Conservation (phyloP, 495 filamentous ascomycete genomes). For the Aspergillus baeticus region DNA sequence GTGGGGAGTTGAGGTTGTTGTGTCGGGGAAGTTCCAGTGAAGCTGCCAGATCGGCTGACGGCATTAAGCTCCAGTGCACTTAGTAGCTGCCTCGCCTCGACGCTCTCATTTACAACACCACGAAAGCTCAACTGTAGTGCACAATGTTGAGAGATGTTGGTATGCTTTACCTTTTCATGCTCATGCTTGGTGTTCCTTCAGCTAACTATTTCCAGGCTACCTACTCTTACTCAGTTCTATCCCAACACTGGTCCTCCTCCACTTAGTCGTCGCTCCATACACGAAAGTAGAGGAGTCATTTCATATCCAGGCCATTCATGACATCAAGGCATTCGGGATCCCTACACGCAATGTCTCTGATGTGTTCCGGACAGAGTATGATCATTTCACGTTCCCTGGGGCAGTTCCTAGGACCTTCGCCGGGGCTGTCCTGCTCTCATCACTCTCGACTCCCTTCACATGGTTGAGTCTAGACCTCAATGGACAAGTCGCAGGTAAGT, state of each 20-base stretch:
- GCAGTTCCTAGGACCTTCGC: slow-evolving; percentile 88
- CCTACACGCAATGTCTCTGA: slow-evolving; percentile 54
- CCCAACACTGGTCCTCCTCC: slow-evolving; percentile 65
- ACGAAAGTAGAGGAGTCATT: slow-evolving; percentile 99
- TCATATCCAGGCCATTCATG: slow-evolving; percentile 93
- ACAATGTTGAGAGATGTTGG: slow-evolving; percentile 21
- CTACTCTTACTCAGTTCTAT: slow-evolving; percentile 54
- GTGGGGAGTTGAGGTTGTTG: slow-evolving; percentile 15
- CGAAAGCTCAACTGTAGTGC: not conserved
- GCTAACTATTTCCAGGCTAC: slow-evolving; percentile 12
- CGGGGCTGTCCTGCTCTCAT: slow-evolving; percentile 72
- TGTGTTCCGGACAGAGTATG: slow-evolving; percentile 58
- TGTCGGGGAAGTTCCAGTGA: not conserved
- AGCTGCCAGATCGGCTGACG: slow-evolving; percentile 10
- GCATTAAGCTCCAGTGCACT: not conserved
- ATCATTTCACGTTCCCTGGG: slow-evolving; percentile 90
- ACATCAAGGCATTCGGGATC: slow-evolving; percentile 79
- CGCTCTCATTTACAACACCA: not conserved
- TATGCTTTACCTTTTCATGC: slow-evolving; percentile 5
- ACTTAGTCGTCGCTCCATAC: slow-evolving; percentile 80
- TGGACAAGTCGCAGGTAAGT: slow-evolving; percentile 53
- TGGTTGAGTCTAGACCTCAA: slow-evolving; percentile 40
- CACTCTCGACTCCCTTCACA: slow-evolving; percentile 62
- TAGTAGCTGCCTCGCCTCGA: not conserved
- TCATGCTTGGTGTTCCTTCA: not conserved